Percentiles rank a stretch among this genome's conserved stretches.
Conservation (phyloP, 371 early-diverging fungal species). For the Cokeromyces recurvatus region DNA sequence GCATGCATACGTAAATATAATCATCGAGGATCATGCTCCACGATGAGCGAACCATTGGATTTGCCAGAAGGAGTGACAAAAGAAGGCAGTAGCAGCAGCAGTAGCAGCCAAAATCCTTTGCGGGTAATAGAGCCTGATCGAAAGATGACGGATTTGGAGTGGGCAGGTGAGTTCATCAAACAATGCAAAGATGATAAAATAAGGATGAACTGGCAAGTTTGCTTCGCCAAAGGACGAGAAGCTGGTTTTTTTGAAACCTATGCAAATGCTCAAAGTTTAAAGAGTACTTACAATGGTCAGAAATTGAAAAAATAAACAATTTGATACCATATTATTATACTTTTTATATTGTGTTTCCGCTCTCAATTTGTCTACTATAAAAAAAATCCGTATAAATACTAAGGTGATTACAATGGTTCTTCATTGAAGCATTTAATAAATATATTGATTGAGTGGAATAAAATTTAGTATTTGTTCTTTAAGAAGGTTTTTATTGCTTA, state of each 20-base stretch:
- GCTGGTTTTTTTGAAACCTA: constrained; percentile 14
- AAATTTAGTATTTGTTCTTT: no score
- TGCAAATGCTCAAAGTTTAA: constrained; percentile 14
- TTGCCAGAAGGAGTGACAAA: constrained; percentile 9
- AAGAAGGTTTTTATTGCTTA: no score
- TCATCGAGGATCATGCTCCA: constrained; percentile 4
- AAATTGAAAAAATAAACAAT: no score
- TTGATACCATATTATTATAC: no score
- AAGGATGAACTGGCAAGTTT: constrained; percentile 12
- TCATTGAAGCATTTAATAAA: no score
- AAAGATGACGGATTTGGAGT: constrained; percentile 13
- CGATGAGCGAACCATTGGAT: constrained; percentile 7
- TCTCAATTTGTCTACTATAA: no score
- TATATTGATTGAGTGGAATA: no score
- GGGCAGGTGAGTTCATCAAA: constrained; percentile 12
- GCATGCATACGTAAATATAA: constrained; percentile 12
- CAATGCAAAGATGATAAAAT: constrained; percentile 11
- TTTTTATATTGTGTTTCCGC: no score
- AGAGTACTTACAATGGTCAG: no score
- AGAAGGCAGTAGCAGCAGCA: constrained; percentile 5
- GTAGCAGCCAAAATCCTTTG: constrained; percentile 5
- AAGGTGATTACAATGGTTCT: no score
- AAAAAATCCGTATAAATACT: no score
- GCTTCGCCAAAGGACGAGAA: constrained; percentile 11
- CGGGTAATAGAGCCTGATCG: constrained; percentile 5